Conservation (phyloP, 192 early-diverging fungal genomes). For the Diversispora eburnea region DNA sequence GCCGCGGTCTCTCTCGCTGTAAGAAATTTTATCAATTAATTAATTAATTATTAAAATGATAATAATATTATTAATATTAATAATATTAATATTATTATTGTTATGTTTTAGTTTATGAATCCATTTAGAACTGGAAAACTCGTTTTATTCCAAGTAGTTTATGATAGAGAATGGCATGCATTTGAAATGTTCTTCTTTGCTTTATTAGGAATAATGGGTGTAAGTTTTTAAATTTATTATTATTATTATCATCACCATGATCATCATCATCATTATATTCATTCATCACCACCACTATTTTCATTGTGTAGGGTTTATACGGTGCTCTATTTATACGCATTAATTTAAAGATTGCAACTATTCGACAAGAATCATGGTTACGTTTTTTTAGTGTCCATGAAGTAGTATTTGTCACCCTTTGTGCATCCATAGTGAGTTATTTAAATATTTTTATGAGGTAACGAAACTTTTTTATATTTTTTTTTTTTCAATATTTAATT, state of each 20-base stretch:
- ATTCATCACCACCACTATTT: neutral
- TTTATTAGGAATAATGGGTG: slow-evolving; percentile 77
- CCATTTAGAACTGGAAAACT: slow-evolving; percentile 83
- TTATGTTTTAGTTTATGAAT: slow-evolving; percentile 61
- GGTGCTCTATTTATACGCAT: slow-evolving; percentile 77
- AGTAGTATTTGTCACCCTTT: slow-evolving; percentile 61
- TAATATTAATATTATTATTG: neutral
- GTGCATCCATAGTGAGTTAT: slow-evolving; percentile 77
- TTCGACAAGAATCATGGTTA: slow-evolving; percentile 73
- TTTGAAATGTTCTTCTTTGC: slow-evolving; percentile 91
- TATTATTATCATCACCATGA: neutral
- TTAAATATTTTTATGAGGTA: slow-evolving; percentile 78
- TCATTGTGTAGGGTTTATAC: slow-evolving; percentile 63
- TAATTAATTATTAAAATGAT: slow-evolving; percentile 18
- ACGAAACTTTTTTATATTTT: neutral
- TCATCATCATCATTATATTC: neutral
- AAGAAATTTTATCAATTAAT: slow-evolving; percentile 11
- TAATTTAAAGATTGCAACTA: slow-evolving; percentile 62
- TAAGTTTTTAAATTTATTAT: slow-evolving; percentile 31
- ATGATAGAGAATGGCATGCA: slow-evolving; percentile 84
- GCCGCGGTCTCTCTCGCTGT: slow-evolving; percentile 82
- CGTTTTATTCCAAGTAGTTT: slow-evolving; percentile 83
- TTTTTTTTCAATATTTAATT: neutral
- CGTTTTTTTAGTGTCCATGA: slow-evolving; percentile 70
- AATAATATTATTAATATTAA: neutral